Evolutionary conservation across 768 basidiomycete species (phyloP), one percentile per base, ranked within the genome.

Genomic region (Lentinus tigrinus): DNA sequence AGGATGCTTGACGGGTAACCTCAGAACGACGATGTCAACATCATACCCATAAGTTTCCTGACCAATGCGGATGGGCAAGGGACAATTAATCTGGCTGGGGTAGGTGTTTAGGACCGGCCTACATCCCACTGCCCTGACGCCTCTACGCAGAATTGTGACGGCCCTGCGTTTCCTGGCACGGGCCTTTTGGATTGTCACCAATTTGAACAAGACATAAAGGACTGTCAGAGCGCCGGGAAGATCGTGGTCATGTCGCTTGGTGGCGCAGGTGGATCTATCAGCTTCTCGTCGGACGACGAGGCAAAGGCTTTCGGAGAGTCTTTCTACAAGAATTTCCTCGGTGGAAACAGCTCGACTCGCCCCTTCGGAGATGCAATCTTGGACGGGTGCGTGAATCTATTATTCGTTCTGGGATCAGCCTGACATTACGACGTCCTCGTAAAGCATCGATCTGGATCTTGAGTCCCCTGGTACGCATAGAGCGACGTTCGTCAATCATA

Each of bases 301-400:
- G 89, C 83, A 2, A 65, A 70, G 17, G 69, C 75, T 3, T 90
- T 87, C 67, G 88, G 83, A 0, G 75, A 84, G 54, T 83, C 82
- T 0, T 82, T 91, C 53, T 91, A 89, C 89, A 75, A 88, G 64
- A 53, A 87, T 53, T 89, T 90, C 70, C 73, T 91, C 24, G 89
- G 87, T 8, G 87, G 87, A 17, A 75, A 72, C 0, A 82, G 80
- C 57, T 65, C 66, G 28, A 87, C 82, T 19, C 78, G 89, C 57
- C 89, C 89, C 0, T 91, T 91, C 61, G 89, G 89, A 19, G 71
- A 62, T 56, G 89, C 87, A 2, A 77, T 89, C 47, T 75, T 91
- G 19, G 89, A 91, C 62, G 89, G 89, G 88, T 89, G 47, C 17
- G 69, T 59, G 13, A 2, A 23, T 26, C 6, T n/a, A 16, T 26